Conservation (phyloP, 148 eudicot genomes). For the Vaccinium vitisidaea region DNA sequence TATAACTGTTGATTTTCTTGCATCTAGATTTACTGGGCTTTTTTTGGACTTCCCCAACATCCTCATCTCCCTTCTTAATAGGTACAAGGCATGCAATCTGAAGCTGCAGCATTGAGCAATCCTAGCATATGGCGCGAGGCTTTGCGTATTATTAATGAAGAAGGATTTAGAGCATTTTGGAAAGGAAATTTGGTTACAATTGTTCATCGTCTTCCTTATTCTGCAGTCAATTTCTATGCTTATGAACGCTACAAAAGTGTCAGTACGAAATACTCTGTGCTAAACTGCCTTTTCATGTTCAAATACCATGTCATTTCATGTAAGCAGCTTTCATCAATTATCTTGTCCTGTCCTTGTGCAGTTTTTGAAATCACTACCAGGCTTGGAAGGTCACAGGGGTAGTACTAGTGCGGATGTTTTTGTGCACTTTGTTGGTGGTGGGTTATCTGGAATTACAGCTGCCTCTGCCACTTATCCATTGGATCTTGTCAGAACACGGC, state of each 20-base stretch:
- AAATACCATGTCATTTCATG: background rate
- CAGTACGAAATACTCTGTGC: slow-evolving; percentile 21
- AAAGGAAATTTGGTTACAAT: slow-evolving; percentile 89
- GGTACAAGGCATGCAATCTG: slow-evolving; percentile 89
- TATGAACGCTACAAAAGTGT: slow-evolving; percentile 85
- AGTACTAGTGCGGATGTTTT: slow-evolving; percentile 37
- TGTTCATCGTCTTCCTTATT: slow-evolving; percentile 84
- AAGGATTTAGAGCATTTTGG: slow-evolving; percentile 90
- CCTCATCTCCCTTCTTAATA: slow-evolving; percentile 17
- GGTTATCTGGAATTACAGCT: slow-evolving; percentile 81
- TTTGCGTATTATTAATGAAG: slow-evolving; percentile 66
- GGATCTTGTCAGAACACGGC: slow-evolving; percentile 60
- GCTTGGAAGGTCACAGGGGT: slow-evolving; percentile 40
- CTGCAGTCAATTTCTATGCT: slow-evolving; percentile 73
- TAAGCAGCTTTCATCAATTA: slow-evolving; percentile 6
- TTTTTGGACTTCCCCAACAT: background rate
- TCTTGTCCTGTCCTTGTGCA: slow-evolving; percentile 20
- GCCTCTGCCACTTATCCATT: slow-evolving; percentile 60
- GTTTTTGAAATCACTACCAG: slow-evolving; percentile 51
- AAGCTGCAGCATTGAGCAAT: slow-evolving; percentile 55
- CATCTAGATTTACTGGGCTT: background rate
- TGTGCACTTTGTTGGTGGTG: slow-evolving; percentile 74
- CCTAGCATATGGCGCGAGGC: slow-evolving; percentile 77
- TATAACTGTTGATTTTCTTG: background rate
- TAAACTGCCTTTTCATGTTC: background rate